Percentiles rank a stretch among this genome's conserved stretches.
Evolutionary conservation across 2,329 filamentous ascomycete genomes (phyloP).

Genomic region (Claviceps humidiphila): DNA sequence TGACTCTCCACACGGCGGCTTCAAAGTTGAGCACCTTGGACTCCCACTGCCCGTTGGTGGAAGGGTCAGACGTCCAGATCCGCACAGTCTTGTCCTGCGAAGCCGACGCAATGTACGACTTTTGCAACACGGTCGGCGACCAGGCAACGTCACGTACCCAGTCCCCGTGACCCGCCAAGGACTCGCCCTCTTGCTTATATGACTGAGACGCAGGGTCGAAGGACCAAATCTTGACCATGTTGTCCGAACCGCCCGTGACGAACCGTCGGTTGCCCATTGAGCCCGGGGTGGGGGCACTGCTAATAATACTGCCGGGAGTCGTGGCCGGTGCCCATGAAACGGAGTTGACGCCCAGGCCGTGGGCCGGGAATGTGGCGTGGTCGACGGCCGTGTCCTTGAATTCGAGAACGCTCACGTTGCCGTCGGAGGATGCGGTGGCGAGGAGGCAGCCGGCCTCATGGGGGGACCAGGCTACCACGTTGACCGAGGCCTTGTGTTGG

Average conservation of each 20-base stretch:
- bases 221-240: constrained; percentile 84
- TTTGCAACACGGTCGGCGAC: constrained; percentile 88
- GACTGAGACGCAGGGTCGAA: constrained; percentile 51
- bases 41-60: constrained; percentile 60
- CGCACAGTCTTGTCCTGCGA: constrained; percentile 94
- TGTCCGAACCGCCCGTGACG: constrained; percentile 91
- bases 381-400: constrained; percentile 95
- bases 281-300: constrained; percentile 48
- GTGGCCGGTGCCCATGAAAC: constrained; percentile 90
- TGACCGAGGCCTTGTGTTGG: constrained; percentile 89
- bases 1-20: constrained; percentile 84
- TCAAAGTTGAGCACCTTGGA: constrained; percentile 81
- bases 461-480: constrained; percentile 94
- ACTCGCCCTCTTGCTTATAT: constrained; percentile 48
- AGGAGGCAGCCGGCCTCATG: constrained; percentile 91
- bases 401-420: constrained; percentile 84
- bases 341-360: constrained; percentile 88
- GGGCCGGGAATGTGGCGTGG: constrained; percentile 78
- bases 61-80: constrained; percentile 75
- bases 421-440: constrained; percentile 87
- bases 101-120: constrained; percentile 91
- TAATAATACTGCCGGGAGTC: constrained; percentile 71
- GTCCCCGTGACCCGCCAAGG: constrained; percentile 73
- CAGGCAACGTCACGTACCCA: constrained; percentile 98
- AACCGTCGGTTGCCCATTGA: constrained; percentile 62